These are phyloP conservation scores for Populus euphratica DNA, from an alignment of 345 rosid species.

Conservation along the genomic window DNA sequence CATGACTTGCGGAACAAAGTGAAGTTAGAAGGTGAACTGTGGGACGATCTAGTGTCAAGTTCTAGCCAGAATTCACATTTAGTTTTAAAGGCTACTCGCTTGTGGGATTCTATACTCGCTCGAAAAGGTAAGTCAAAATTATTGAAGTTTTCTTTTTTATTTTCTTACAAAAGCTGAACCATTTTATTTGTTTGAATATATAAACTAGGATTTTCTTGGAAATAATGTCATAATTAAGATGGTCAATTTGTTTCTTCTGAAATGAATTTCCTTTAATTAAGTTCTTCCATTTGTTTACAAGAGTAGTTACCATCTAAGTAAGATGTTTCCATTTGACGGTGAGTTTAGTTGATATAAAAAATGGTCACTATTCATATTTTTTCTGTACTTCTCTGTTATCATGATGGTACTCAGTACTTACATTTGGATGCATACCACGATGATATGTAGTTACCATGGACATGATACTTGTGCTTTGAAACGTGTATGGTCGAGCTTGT, in stretches of 20 bases:
- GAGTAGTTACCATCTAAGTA: neutral
- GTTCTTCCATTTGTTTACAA: neutral
- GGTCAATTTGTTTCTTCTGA: neutral
- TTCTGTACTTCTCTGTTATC: neutral
- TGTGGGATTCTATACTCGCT: constrained; percentile 93
- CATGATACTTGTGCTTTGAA: neutral
- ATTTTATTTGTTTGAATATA: neutral
- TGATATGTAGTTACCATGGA: neutral
- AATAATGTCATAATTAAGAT: neutral
- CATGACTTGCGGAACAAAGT: constrained; percentile 94
- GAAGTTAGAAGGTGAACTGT: constrained; percentile 91
- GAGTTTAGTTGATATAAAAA: neutral
- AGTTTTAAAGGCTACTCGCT: constrained; percentile 82
- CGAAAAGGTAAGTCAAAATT: constrained; percentile 64
- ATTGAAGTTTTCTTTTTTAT: neutral
- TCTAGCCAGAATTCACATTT: constrained; percentile 95
- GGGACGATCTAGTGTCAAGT: constrained; percentile 97
- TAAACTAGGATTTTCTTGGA: neutral
- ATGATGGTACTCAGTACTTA: neutral
- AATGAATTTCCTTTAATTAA: neutral
- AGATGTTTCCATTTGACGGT: too few relatives aligned
- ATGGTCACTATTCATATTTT: neutral
- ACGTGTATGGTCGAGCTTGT: too few relatives aligned
- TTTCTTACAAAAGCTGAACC: neutral
- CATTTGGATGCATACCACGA: neutral